A percentile compares a stretch with the other conserved stretches of the same genome.
These are phyloP conservation scores for Yamadazyma endophytica DNA, from an alignment of 805 yeast genomes.

Conservation along the genomic window DNA sequence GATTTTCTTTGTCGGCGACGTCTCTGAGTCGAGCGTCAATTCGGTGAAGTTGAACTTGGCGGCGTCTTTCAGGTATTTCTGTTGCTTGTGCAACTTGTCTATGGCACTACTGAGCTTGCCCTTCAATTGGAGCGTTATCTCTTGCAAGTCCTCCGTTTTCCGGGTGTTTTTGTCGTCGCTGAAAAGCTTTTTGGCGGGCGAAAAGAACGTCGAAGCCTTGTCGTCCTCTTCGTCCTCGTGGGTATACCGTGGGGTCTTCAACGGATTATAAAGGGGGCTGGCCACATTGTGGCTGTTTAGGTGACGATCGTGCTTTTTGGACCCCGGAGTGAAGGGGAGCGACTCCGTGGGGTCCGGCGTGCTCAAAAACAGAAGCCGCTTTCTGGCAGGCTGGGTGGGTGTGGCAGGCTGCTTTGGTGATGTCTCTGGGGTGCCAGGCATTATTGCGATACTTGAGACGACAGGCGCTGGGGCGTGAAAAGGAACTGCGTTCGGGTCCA, in stretches of 20 bases:
- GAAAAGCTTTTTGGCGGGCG: slow-evolving; percentile 35
- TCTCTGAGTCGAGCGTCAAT: slow-evolving; percentile 18
- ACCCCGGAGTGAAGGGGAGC: slow-evolving; percentile 1
- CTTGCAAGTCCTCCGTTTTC: slow-evolving; percentile 30
- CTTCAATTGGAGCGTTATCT: slow-evolving; percentile 36
- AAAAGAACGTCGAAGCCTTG: slow-evolving; percentile 37
- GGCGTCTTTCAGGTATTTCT: slow-evolving; percentile 14
- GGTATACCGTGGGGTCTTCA: slow-evolving; percentile 31
- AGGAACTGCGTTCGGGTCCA: no score
- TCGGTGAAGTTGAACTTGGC: slow-evolving; percentile 29
- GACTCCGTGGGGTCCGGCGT: background rate
- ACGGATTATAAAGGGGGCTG: slow-evolving; percentile 12
- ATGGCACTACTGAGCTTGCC: slow-evolving; percentile 35
- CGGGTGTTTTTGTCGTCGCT: slow-evolving; percentile 21
- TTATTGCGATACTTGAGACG: no score
- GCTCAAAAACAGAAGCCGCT: background rate
- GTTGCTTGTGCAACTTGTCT: slow-evolving; percentile 31
- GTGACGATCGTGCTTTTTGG: background rate
- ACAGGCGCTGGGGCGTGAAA: no score
- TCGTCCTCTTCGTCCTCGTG: slow-evolving; percentile 21
- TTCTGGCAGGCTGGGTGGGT: no score
- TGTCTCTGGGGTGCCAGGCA: no score
- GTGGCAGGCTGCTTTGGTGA: no score
- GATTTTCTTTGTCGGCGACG: slow-evolving; percentile 23
- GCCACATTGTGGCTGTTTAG: no score